Evolutionary conservation across 768 basidiomycete genomes (phyloP).

Genomic region (Tricholoma furcatifolium): DNA sequence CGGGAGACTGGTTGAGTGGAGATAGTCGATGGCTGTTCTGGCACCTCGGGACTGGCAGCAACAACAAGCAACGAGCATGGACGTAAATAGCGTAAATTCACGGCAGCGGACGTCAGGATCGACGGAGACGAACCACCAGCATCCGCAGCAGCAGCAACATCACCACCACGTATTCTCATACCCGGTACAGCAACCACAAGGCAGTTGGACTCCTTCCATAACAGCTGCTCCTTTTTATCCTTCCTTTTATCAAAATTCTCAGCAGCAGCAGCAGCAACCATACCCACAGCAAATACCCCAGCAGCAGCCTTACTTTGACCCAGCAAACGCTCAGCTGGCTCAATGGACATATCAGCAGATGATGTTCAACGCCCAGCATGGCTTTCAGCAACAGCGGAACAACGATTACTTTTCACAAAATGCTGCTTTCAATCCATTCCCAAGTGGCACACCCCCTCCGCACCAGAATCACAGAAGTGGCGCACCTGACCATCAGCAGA

Average conservation of each 20-base stretch:
- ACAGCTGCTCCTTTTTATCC: conserved; percentile 74
- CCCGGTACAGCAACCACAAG: conserved; percentile 68
- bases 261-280: conserved; percentile 53
- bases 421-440: conserved; percentile 54
- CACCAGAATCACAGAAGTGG: conserved; percentile 46
- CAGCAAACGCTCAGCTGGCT: conserved; percentile 70
- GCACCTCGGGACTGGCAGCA: conserved; percentile 72
- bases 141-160: conserved; percentile 32
- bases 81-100: conserved; percentile 41
- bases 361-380: conserved; percentile 75
- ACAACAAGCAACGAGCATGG: conserved; percentile 50
- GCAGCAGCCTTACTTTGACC: conserved; percentile 71
- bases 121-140: conserved; percentile 43
- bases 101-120: conserved; percentile 63
- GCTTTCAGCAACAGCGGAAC: conserved; percentile 43
- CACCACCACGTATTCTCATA: conserved; percentile 56
- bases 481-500: conserved; percentile 38
- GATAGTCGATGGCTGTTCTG: conserved; percentile 74
- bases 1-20: conserved; percentile 17
- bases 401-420: conserved; percentile 59
- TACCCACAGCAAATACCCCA: conserved; percentile 46
- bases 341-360: conserved; percentile 93
- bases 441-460: conserved; percentile 69
- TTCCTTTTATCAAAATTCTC: conserved; percentile 72
- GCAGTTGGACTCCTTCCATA: conserved; percentile 67